A percentile compares a stretch with the other conserved stretches of the same genome.
Conservation (phyloP, 768 basidiomycete species). For the Mycena filopes region DNA sequence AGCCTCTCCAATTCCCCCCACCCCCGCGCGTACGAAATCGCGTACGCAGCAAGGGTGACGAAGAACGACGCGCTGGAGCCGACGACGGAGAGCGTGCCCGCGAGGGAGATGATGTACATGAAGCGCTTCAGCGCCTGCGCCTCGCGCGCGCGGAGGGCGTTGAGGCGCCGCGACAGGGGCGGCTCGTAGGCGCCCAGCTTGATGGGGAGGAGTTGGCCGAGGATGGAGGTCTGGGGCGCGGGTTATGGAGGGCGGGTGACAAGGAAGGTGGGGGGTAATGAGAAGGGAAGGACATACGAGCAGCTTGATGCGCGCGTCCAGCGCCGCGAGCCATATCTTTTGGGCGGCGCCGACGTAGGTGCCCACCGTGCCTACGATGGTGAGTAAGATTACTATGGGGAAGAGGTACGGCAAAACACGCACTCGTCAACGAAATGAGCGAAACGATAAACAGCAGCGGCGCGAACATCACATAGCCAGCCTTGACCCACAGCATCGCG, state of each 20-base stretch:
- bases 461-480: constrained; percentile 15
- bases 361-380: constrained; percentile 1
- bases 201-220: constrained; percentile 25
- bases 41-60: constrained; percentile 21
- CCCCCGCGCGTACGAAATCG: constrained; percentile 4
- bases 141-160: constrained; percentile 16
- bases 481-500: constrained; percentile 16
- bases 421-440: constrained; percentile 4
- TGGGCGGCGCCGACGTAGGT: constrained; percentile 13
- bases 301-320: constrained; percentile 22
- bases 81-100: constrained; percentile 8
- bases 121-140: constrained; percentile 11
- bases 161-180: constrained; percentile 1
- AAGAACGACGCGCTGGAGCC: constrained; percentile 17
- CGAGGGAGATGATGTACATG: constrained; percentile 3
- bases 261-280: too few relatives aligned
- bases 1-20: constrained; percentile 16
- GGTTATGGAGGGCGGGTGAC: too few relatives aligned
- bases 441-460: constrained; percentile 14
- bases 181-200: constrained; percentile 23
- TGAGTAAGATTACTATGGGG: not conserved
- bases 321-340: constrained; percentile 18
- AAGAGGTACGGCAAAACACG: not conserved
- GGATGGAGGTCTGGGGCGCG: constrained; percentile 15
- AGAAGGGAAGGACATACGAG: constrained; percentile 22